Base-by-base conservation (phyloP, 441 rosid species). In the Erodium trifolium region DNA sequence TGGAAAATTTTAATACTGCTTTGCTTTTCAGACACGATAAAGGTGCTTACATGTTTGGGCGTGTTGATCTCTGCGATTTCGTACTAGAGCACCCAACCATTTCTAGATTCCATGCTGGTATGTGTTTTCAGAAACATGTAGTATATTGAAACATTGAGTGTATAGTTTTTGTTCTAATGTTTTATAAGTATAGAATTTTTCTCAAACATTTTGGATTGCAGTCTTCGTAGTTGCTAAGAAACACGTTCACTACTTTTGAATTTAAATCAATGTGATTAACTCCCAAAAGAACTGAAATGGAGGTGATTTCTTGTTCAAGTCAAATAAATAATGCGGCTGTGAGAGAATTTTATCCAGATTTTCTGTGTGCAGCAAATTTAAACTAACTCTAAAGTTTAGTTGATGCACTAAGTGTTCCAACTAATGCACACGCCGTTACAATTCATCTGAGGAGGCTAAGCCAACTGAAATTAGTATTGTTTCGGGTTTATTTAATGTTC, bases 21-120 rank as follows among this genome's bases (percentile, higher is more conserved):
- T 23, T 70, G 10, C 1, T 63, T 29, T 39, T 57, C 73, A 94
- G 99, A 66, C 68, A 73, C 65, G 83, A 88, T 82, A 94, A 90
- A 75, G 98, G 97, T 65, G 98, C 98, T 59, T 94, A 87, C 79
- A 77, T 94, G 98, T 92, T 94, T 82, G 99, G 99, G 47, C 96
- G 98, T 17, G 88, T 85, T 5, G 86, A 83, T 75, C 81, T 90
- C 65, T 94, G 98, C 70, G 98, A 94, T 76, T 94, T 94, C 72
- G 71, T 87, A 63, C 96, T 94, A 7, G 94, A 90, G 81, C 99
- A 94, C 75, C 91, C 97, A 0, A 90, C 97, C 10, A 81, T 94
- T 64, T 94, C 99, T 59, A 88, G 98, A 66, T 94, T 92, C 77
- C 99, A 94, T 79, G 97, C 99, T 19, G 98, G 99, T 94, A 75